Percentiles rank a stretch among this genome's conserved stretches.
These are phyloP conservation scores for Chaetoceros tenuissimus DNA, from an alignment of 108 stramenopile species.

Conservation along the genomic window DNA sequence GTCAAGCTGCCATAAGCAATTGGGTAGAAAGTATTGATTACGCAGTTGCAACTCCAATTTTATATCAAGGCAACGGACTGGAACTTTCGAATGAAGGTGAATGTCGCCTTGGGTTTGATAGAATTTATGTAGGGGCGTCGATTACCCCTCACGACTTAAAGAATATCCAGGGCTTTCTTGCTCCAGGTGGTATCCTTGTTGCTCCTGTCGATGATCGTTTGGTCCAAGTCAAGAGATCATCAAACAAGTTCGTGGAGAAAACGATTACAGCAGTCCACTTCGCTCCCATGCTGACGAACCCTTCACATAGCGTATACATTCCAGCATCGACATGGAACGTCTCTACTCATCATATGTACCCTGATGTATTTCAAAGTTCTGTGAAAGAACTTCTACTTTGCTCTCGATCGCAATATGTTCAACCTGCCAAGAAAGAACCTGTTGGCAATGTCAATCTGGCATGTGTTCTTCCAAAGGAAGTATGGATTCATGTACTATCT, in stretches of 20 bases:
- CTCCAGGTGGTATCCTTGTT: constrained; percentile 76
- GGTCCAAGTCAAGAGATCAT: neutral
- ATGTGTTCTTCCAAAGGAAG: neutral
- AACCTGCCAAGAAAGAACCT: neutral
- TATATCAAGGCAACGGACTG: constrained; percentile 73
- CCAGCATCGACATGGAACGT: neutral
- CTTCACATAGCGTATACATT: neutral
- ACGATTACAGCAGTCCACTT: neutral
- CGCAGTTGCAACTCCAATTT: constrained; percentile 25
- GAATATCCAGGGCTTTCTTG: constrained; percentile 54
- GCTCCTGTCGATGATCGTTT: constrained; percentile 33
- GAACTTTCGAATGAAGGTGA: constrained; percentile 54
- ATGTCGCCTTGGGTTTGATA: constrained; percentile 65
- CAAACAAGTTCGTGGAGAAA: neutral
- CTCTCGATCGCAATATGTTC: neutral
- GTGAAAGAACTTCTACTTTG: neutral
- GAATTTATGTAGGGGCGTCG: constrained; percentile 83
- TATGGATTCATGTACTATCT: neutral
- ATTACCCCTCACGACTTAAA: constrained; percentile 37
- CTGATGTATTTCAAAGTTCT: neutral
- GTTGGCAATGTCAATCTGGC: neutral
- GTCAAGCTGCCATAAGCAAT: constrained; percentile 38
- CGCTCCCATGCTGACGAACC: neutral
- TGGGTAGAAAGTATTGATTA: constrained; percentile 33
- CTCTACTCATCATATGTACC: neutral